phyloP scores from a whole-genome alignment of 352 stramenopile species.

The Pilasporangium apinafurcum region DNA sequence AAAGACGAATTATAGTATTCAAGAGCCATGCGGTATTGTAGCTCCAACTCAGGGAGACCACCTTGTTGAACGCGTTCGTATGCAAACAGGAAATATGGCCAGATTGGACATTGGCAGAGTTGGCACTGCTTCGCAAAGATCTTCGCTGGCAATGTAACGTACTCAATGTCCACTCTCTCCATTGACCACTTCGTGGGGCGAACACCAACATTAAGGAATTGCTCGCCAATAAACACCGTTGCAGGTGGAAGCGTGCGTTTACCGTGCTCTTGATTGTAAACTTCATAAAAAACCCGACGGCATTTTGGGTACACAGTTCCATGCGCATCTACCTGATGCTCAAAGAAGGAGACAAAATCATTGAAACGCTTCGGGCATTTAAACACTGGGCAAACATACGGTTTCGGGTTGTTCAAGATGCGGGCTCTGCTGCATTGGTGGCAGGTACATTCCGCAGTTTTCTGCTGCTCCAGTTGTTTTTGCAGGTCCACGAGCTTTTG shows the following conservation, averaged over 20 bases:
- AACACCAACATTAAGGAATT: slow-evolving; percentile 22
- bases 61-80: slow-evolving; percentile 28
- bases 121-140: slow-evolving; percentile 9
- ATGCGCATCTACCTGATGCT: slow-evolving; percentile 55
- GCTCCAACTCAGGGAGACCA: slow-evolving; percentile 29
- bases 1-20: slow-evolving; percentile 55
- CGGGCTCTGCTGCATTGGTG: too few species aligned
- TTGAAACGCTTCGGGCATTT: slow-evolving; percentile 22
- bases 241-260: slow-evolving; percentile 22
- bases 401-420: too few species aligned
- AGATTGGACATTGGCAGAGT: slow-evolving; percentile 5
- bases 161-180: slow-evolving; percentile 31
- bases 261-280: slow-evolving; percentile 26
- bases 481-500: too few species aligned
- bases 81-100: slow-evolving; percentile 26
- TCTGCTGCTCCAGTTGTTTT: too few species aligned
- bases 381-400: slow-evolving; percentile 4
- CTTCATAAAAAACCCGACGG: slow-evolving; percentile 21
- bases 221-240: slow-evolving; percentile 50
- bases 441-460: too few species aligned
- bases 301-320: slow-evolving; percentile 32
- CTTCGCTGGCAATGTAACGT: slow-evolving; percentile 12
- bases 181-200: slow-evolving; percentile 40
- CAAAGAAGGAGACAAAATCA: slow-evolving; percentile 31
- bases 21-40: slow-evolving; percentile 48